Evolutionary conservation across 129 eudicot species (phyloP), one percentile per base, ranked within the genome.

Genomic region (Arctium lappa): DNA sequence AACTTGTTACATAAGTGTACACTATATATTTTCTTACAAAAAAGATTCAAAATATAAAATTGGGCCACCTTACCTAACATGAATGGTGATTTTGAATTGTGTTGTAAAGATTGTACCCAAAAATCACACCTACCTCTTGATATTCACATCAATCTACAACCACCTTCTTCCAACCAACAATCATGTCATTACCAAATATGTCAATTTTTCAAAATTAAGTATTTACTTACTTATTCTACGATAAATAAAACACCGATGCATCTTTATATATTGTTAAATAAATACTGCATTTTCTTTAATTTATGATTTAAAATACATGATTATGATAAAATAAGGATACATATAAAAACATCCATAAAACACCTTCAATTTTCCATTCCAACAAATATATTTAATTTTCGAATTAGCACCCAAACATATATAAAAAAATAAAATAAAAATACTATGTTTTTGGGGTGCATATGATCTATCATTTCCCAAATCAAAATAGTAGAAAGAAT

Each of bases 61-160:
- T 56, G 65, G 65, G 65, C 18, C 65, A 56, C 65, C 27, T 22
- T 0, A 22, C 27, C 27, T 56, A 56, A 56, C 65, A 56, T 56
- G 65, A 56, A 56, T 56, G 63, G 63, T 50, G 63, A 50, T 22
- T 22, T 22, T 73, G 50, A 73, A 15, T 60, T 22, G 50, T 40
- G 80, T 74, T 82, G 66, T 82, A 81, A 75, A 76, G 78, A 37
- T 71, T 83, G 86, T 70, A 83, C 86, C 82, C 46, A 69, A 69
- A 38, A 46, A 77, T 76, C 81, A 77, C 72, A 78, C 79, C 86
- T 50, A 83, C 77, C 60, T 53, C n/a, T 38, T n/a, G 29, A 80
- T 33, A n/a, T 18, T 8, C 50, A 2, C 53, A 71, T 72, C 77
- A 80, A 34, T 34, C 53, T 16, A 71, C 86, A 34, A 78, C 75